Evolutionary conservation across 2,329 filamentous ascomycete genomes (phyloP), one percentile per base, ranked within the genome.

Genomic region (Pezicula carpinea): DNA sequence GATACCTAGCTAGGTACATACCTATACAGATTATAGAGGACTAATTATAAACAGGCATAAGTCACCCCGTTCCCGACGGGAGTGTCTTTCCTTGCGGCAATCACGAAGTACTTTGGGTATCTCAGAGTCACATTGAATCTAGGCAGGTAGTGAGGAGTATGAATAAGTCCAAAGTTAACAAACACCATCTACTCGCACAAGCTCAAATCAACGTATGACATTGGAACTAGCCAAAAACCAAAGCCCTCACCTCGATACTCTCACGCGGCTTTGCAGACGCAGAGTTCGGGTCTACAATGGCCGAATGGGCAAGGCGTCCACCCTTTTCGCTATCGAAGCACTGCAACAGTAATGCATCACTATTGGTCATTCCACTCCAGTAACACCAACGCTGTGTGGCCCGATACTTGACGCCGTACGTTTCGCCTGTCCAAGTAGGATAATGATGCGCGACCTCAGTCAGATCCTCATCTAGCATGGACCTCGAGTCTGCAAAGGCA

Each of bases 231-330:
- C 84, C 86, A 73, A 95, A 93, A 0, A 95, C 85, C 64, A 95
- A 70, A 21, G 86, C 82, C 55, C 89, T 75, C 11, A 95, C 85
- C 66, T 95, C 89, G 61, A 96, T 93, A 62, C 88, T 93, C 72
- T 93, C 86, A 52, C 89, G 76, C 0, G 76, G 77, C 54, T 82
- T 80, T 3, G 84, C 87, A 33, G 83, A 85, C 13, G 72, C 67
- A 6, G 80, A 76, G 1, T 85, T 87, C 2, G 86, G 85, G 62
- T 95, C 85, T 36, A 75, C 71, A 66, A 95, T 95, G 0, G 88
- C 88, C 8, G 84, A 83, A 67, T 95, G 89, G 5, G 38, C 18
- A n/a, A 39, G 18, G 6, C 38, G 18, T n/a, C 17, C 38, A 4
- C 10, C 38, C 11, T 26, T 19, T 33, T 51, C 49, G 19, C 39